A percentile compares a stretch with the other conserved stretches of the same genome.
Conservation (phyloP, 257 asterid species). For the Jaltomata sinuosa region DNA sequence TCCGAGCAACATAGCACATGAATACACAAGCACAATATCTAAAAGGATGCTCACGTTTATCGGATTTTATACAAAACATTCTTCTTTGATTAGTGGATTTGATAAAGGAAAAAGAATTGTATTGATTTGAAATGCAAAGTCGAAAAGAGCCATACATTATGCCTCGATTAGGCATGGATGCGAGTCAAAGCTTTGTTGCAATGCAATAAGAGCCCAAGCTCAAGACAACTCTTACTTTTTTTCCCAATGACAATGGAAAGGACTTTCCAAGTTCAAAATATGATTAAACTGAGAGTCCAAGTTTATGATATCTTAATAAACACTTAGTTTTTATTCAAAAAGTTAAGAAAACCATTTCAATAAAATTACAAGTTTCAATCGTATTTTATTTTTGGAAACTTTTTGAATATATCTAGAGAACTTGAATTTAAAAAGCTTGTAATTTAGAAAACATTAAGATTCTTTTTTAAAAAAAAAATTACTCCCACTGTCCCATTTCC, state of each 20-base stretch:
- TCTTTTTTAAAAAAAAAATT: neutral
- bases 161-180: neutral
- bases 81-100: neutral
- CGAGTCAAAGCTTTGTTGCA: neutral
- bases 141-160: neutral
- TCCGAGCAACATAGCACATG: no score
- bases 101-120: neutral
- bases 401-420: neutral
- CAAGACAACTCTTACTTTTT: neutral
- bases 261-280: neutral
- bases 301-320: neutral
- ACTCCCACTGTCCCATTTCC: neutral
- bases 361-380: neutral
- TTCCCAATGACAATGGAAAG: neutral
- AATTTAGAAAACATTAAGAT: neutral
- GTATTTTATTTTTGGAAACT: neutral
- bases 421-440: neutral
- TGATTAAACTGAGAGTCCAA: neutral
- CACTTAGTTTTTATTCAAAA: neutral
- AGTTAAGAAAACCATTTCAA: neutral
- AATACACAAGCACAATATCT: neutral
- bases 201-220: neutral
- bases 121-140: neutral
- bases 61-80: neutral
- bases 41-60: neutral